Percentiles rank a stretch among this genome's conserved stretches.
These are phyloP conservation scores for Russula brevipes DNA, from an alignment of 768 basidiomycete species.

Conservation along the genomic window DNA sequence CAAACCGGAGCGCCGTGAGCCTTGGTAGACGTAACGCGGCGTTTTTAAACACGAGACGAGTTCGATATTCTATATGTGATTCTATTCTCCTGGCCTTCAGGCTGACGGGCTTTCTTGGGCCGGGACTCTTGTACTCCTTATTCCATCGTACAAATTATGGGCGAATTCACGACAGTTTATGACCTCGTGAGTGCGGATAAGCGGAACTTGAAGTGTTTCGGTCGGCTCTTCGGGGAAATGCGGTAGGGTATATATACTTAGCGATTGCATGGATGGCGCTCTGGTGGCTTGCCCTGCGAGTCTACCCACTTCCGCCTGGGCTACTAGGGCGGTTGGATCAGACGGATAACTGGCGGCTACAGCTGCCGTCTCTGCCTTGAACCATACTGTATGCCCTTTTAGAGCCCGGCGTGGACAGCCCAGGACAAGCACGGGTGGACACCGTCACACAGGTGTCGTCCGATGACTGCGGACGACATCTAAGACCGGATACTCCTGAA, in stretches of 20 bases:
- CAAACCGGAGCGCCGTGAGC: conserved; percentile 15
- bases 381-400: too few species aligned
- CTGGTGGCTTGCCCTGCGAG: neutral
- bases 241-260: conserved; percentile 1
- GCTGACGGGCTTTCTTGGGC: neutral
- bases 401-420: too few species aligned
- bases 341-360: too few species aligned
- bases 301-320: conserved; percentile 7
- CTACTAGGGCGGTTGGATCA: too few species aligned
- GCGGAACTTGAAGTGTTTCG: conserved; percentile 10
- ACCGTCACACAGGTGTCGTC: neutral
- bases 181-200: neutral
- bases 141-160: neutral
- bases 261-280: neutral
- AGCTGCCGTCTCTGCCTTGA: too few species aligned
- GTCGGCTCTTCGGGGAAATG: conserved; percentile 5
- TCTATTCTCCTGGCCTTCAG: neutral
- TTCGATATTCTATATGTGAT: neutral
- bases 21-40: conserved; percentile 8
- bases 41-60: neutral
- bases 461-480: too few species aligned
- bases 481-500: neutral
- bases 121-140: neutral
- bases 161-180: neutral
- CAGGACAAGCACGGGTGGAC: neutral